phyloP scores from a whole-genome alignment of 768 basidiomycete species.

The Tricholoma terreum region DNA sequence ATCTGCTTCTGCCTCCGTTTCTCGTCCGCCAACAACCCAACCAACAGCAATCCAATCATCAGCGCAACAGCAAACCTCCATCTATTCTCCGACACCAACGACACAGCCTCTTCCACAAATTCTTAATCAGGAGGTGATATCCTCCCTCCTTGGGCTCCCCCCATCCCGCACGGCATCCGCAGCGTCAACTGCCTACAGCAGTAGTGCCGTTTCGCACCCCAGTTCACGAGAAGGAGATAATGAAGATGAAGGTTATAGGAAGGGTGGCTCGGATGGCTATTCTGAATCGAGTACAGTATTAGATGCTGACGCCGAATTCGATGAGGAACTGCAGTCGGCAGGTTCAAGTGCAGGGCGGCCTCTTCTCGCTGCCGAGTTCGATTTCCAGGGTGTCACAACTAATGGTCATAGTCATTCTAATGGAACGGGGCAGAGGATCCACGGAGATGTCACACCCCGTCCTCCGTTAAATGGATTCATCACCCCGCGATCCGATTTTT shows the following conservation, averaged over 20 bases:
- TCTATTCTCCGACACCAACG: slow-evolving; percentile 57
- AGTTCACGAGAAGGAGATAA: slow-evolving; percentile 59
- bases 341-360: slow-evolving; percentile 33
- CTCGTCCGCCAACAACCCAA: slow-evolving; percentile 17
- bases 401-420: slow-evolving; percentile 6
- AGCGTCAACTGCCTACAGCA: slow-evolving; percentile 31
- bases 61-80: slow-evolving; percentile 19
- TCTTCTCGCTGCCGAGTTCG: slow-evolving; percentile 21
- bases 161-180: slow-evolving; percentile 41
- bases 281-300: slow-evolving; percentile 41
- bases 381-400: slow-evolving; percentile 3
- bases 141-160: slow-evolving; percentile 56
- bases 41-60: background rate
- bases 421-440: slow-evolving; percentile 24
- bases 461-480: slow-evolving; percentile 31
- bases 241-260: slow-evolving; percentile 40
- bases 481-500: slow-evolving; percentile 10
- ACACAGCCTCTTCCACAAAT: slow-evolving; percentile 56
- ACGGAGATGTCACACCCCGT: slow-evolving; percentile 65
- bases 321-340: slow-evolving; percentile 25
- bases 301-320: slow-evolving; percentile 31
- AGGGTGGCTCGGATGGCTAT: slow-evolving; percentile 36
- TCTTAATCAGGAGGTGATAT: slow-evolving; percentile 68
- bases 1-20: slow-evolving; percentile 42
- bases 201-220: slow-evolving; percentile 35